Evolutionary conservation across 345 rosid species (phyloP).

Genomic region (Camelina sativa): DNA sequence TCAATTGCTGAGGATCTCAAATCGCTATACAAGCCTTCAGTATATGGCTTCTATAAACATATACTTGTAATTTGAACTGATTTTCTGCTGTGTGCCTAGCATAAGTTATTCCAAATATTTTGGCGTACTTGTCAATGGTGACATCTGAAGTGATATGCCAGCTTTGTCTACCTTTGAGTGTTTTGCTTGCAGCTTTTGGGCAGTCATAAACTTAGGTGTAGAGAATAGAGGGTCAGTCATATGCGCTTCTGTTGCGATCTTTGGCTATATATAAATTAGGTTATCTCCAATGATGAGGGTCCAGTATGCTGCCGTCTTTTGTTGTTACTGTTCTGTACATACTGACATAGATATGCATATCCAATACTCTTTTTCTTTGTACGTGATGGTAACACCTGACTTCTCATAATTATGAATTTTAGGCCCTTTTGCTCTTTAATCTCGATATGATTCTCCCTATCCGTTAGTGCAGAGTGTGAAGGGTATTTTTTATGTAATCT

Average conservation of each 20-base stretch:
- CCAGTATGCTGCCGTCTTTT: not conserved
- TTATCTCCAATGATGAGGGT: not conserved
- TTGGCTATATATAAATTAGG: not conserved
- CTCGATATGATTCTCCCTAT: slow-evolving; percentile 21
- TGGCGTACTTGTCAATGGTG: slow-evolving; percentile 29
- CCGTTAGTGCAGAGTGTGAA: slow-evolving; percentile 16
- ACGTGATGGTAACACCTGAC: slow-evolving; percentile 5
- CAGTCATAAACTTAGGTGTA: slow-evolving; percentile 10
- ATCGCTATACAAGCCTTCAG: slow-evolving; percentile 4
- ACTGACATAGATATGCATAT: slow-evolving; percentile 26
- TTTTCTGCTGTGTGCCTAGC: slow-evolving; percentile 10
- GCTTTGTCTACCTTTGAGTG: not conserved
- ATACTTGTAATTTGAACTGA: slow-evolving; percentile 15
- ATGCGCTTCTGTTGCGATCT: not conserved
- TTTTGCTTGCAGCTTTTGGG: slow-evolving; percentile 23
- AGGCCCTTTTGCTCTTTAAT: slow-evolving; percentile 4
- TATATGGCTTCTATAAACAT: slow-evolving; percentile 9
- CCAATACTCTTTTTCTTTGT: not conserved
- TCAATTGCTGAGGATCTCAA: not conserved
- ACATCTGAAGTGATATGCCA: slow-evolving; percentile 14
- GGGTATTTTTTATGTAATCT: slow-evolving; percentile 7
- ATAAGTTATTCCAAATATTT: slow-evolving; percentile 2
- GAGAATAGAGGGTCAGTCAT: slow-evolving; percentile 6
- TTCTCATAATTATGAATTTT: slow-evolving; percentile 12
- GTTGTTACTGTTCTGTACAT: not conserved